Base-by-base conservation (phyloP, 257 asterid genomes). In the Schizonepeta tenuifolia region DNA sequence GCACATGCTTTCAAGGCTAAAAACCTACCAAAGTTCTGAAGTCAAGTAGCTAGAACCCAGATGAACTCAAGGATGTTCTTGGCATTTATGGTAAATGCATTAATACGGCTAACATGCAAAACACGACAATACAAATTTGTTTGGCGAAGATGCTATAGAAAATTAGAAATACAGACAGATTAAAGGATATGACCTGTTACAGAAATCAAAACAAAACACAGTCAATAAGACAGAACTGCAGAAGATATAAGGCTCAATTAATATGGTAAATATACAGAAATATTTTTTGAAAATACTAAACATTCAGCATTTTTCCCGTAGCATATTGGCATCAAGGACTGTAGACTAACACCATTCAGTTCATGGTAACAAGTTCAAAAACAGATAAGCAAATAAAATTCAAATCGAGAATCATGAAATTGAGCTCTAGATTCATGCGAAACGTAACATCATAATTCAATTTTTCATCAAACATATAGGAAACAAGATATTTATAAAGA, bases 111-210 rank as follows among this genome's bases (percentile, higher is more conserved):
- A 70, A 13, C 63, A 50, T 36, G 66, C 59, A 26, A 43, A 61
- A 44, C 72, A 49, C 24, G 40, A 31, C 15, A 61, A 41, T 20
- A 11, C 18, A 55, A 51, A 47, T 46, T 53, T 21, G 57, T 72
- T 15, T 20, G 40, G 65, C 28, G 54, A 57, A 31, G 56, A 63
- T 6, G 6, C 67, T 35, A 21, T 18, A 20, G 33, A n/a, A n/a
- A n/a, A n/a, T n/a, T n/a, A n/a, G n/a, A 40, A 66, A 40, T 28
- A 56, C 14, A 49, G 21, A 65, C 38, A 70, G 49, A 61, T 44
- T 26, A 79, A 88, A 93, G 98, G 98, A 93, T 93, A 90, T 93
- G 96, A 90, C 98, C 98, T 93, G 98, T 83, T 83, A 80, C 46
- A 69, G 53, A 75, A 85, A 33, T 68, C n/a, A 75, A 72, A 59